Base-by-base conservation (phyloP, 306 rosid species). In the Glycine tomentella region DNA sequence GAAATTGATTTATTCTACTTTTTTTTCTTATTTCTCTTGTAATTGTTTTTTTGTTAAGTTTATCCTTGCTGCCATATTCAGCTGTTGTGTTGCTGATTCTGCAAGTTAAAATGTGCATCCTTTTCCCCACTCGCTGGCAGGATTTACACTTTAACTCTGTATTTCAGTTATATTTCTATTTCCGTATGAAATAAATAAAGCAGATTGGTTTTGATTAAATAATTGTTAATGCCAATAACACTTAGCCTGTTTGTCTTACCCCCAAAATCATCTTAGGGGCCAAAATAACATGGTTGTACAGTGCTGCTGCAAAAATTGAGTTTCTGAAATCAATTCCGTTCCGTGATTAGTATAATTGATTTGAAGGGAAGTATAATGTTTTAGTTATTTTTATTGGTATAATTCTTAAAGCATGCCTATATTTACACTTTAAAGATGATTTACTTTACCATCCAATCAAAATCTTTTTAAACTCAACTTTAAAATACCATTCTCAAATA, bases 141-240 rank as follows among this genome's bases (percentile, higher is more conserved):
- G 31, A 25, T 25, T 25, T 20, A 20, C 20, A 20, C 20, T 20
- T 20, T 25, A 25, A 25, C 31, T 25, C 31, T 25, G 31, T 25
- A 25, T 25, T 25, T 25, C 31, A 25, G 3, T 61, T 6, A 14
- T 31, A 14, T 75, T 79, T 25, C 44, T 12, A 17, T 36, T 63
- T 72, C 38, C 20, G 25, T 51, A 40, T 73, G 65, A 34, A 53
- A n/a, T 53, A 1, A 61, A 61, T 62, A 52, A 20, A 40, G 42
- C 9, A 55, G n/a, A 67, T 8, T 36, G 16, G 13, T 12, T 71
- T 73, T 64, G 58, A 73, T 62, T 64, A 52, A 40, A 31, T 63
- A 14, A 63, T 44, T 52, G 17, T 42, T 10, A 34, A 25, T 62
- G 31, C 25, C 59, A 16, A n/a, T 14, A 25, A 25, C 15, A 45